Base-by-base conservation (phyloP, 2,329 filamentous ascomycete species). In the Penicillium sp. region DNA sequence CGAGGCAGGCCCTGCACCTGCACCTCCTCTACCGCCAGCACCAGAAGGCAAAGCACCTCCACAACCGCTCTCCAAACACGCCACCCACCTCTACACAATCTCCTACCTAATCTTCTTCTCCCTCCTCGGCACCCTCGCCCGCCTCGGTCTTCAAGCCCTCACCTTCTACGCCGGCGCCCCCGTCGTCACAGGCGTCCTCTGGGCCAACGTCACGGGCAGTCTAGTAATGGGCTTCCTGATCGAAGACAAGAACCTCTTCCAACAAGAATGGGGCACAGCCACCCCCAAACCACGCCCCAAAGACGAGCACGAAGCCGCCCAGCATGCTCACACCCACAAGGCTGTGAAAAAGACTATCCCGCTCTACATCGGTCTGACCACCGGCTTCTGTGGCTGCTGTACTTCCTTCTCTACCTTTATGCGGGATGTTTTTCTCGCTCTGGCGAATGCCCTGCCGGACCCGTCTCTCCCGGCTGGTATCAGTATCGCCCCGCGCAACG, bases 321-420 rank as follows among this genome's bases (percentile, higher is more conserved):
- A 67, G 49, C 60, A 59, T 25, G 48, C 58, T 15, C 84, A 88
- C 70, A 82, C 81, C 1, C 86, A 90, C 70, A 74, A 83, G 39
- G 81, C 86, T 5, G 78, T 82, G 31, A 96, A 96, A 73, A 96
- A 96, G 79, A 90, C 90, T 0, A 90, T 96, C 31, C 93, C 94
- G 0, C 81, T 96, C 0, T 96, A 96, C 71, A 89, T 96, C 59
- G 93, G 90, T 53, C 84, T 97, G 5, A 86, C 91, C 0, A 96
- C 90, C 0, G 94, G 90, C 11, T 95, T 95, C 75, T 96, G 92
- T 69, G 91, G 94, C 62, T 93, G 90, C 65, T 91, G 95, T 70
- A 97, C 93, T 0, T 93, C 90, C 10, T 96, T 96, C 76, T 96
- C 92, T 0, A 87, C 88, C 20, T 96, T 96, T 72, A 88, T 93